Base-by-base conservation (phyloP, 768 basidiomycete genomes). In the Tulasnella sp. region DNA sequence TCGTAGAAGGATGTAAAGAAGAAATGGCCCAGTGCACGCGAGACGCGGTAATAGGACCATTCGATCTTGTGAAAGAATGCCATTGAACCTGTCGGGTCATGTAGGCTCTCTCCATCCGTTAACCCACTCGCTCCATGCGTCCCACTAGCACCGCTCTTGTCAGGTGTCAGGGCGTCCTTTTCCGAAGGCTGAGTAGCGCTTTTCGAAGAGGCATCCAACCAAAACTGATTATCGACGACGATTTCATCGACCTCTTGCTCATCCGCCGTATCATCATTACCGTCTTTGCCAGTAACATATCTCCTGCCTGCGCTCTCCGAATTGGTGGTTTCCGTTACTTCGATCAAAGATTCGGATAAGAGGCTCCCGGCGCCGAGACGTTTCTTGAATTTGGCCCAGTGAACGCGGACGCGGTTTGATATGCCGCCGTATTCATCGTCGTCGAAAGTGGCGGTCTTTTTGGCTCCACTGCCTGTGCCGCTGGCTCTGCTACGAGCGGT, bases 201-300 rank as follows among this genome's bases (percentile, higher is more conserved):
- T 9, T 78, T 64, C 4, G 74, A 42, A 31, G 14, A 14, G 14
- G 29, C 67, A 29, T 76, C 58, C n/a, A 40, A 34, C 37, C 37
- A n/a, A 40, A 77, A 78, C n/a, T 64, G 34, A 58, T 64, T 78
- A 36, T 78, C 75, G 31, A 78, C 64, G n/a, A 78, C 77, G 31
- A 77, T 67, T 19, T 70, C 75, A 34, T 78, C 76, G 19, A 78
- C 77, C 39, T 68, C 64, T 22, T 77, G 49, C 15, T 75, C 74
- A 12, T 69, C 74, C 6, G 7, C 22, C 22, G 37, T 40, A 12
- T 34, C 67, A 5, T 49, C 69, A 25, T 73, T 45, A 9, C 49
- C 29, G 8, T 36, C 40, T 3, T 25, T 76, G 29, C 58, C 25
- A 0, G 58, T 54, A 31, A 29, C 39, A 14, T 70, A 40, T 19